A percentile compares a stretch with the other conserved stretches of the same genome.
phyloP scores from a whole-genome alignment of 352 stramenopile species.

The Globisporangium sylvaticum region DNA sequence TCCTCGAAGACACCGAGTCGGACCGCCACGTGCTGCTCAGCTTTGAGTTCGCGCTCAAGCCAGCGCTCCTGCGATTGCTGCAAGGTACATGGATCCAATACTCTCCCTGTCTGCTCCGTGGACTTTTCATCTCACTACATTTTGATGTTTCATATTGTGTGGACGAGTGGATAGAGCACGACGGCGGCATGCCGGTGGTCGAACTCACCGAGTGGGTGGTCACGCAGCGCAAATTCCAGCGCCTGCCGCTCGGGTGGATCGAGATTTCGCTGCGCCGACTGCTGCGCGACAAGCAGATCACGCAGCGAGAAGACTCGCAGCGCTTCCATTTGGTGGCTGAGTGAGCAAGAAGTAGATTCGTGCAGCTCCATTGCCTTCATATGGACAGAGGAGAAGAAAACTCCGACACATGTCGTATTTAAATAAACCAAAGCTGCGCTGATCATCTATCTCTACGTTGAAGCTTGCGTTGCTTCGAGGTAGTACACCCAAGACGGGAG shows the following conservation, averaged over 20 bases:
- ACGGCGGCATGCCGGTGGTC: constrained; percentile 28
- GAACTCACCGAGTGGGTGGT: constrained; percentile 50
- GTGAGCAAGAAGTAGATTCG: background rate
- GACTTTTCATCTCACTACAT: background rate
- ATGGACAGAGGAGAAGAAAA: background rate
- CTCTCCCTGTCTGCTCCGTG: background rate
- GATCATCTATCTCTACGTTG: background rate
- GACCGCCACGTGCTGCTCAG: constrained; percentile 60
- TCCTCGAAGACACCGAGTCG: constrained; percentile 44
- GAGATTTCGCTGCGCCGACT: constrained; percentile 35
- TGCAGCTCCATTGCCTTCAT: background rate
- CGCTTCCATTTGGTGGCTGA: constrained; percentile 24
- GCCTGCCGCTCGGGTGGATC: constrained; percentile 51
- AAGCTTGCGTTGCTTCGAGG: constrained; percentile 36
- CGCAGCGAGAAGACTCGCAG: constrained; percentile 34
- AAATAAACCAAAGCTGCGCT: constrained; percentile 3
- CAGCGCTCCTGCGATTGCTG: constrained; percentile 37
- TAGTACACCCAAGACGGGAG: constrained; percentile 89
- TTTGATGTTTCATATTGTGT: background rate
- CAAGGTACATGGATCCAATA: constrained; percentile 24
- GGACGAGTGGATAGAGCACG: constrained; percentile 17
- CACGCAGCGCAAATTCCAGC: constrained; percentile 40
- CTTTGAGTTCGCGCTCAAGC: constrained; percentile 38
- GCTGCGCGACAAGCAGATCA: constrained; percentile 20
- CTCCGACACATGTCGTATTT: background rate